Percentiles rank a stretch among this genome's conserved stretches.
phyloP scores from a whole-genome alignment of 2,329 filamentous ascomycete genomes.

The Microsporum canis region DNA sequence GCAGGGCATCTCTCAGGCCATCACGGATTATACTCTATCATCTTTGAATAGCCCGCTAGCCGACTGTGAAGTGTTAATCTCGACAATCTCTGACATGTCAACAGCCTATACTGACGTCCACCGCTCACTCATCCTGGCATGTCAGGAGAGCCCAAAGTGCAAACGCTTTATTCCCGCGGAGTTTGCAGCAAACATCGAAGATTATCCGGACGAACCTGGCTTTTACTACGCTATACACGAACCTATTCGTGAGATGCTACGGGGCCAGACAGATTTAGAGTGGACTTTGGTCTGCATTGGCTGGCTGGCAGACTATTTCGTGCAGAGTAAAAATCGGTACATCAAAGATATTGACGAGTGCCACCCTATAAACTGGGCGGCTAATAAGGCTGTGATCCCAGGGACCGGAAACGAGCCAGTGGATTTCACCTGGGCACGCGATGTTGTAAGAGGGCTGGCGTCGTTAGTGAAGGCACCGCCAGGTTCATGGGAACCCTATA shows the following conservation, averaged over 20 bases:
- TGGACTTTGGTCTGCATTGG: constrained; percentile 5
- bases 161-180: constrained; percentile 6
- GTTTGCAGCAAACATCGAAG: not conserved
- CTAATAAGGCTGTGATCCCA: not conserved
- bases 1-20: not conserved
- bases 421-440: constrained; percentile 1
- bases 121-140: constrained; percentile 2
- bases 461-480: not conserved
- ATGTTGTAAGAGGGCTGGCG: not conserved
- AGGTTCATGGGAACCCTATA: constrained; percentile 3
- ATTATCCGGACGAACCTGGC: not conserved
- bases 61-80: constrained; percentile 5
- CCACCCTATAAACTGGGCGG: not conserved
- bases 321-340: constrained; percentile 4
- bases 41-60: not conserved
- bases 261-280: constrained; percentile 1
- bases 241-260: not conserved
- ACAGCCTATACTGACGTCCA: not conserved
- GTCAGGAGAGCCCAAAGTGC: constrained; percentile 1
- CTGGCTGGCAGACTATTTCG: constrained; percentile 6
- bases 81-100: constrained; percentile 2
- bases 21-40: constrained; percentile 1
- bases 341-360: constrained; percentile 1
- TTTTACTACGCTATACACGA: constrained; percentile 3
- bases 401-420: constrained; percentile 5